Evolutionary conservation across 306 rosid species (phyloP).

Genomic region (Vigna hirtella): DNA sequence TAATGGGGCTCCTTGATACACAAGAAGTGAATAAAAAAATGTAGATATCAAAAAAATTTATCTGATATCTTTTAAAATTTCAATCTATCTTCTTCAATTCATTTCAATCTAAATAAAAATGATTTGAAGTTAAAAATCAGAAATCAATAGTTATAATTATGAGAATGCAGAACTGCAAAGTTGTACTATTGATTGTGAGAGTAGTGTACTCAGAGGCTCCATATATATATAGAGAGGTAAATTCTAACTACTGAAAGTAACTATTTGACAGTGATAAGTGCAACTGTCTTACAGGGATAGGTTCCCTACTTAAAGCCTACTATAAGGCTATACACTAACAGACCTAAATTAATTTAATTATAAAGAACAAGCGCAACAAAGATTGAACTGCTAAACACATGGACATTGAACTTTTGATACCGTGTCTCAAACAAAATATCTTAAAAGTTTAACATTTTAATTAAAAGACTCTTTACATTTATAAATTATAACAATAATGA

Average conservation of each 20-base stretch:
- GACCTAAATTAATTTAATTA: too few relatives aligned
- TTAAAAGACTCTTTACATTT: neutral
- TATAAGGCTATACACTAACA: too few relatives aligned
- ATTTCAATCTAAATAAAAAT: too few relatives aligned
- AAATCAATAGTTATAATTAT: neutral
- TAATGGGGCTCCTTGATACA: slow-evolving; percentile 35
- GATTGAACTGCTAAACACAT: too few relatives aligned
- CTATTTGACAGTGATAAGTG: neutral
- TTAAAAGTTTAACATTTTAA: neutral
- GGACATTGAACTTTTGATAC: too few relatives aligned
- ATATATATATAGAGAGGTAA: neutral
- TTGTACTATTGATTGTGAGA: neutral
- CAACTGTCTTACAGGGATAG: neutral
- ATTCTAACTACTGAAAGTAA: neutral
- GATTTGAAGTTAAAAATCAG: neutral
- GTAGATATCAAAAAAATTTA: too few relatives aligned
- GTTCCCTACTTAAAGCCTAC: too few relatives aligned
- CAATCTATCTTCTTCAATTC: too few relatives aligned
- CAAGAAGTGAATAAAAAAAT: too few relatives aligned
- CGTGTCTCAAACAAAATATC: neutral
- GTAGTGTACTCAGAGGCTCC: neutral
- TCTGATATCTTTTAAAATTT: too few relatives aligned
- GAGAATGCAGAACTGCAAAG: neutral
- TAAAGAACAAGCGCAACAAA: too few relatives aligned
- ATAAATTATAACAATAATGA: neutral